phyloP scores from a whole-genome alignment of 2,329 filamentous ascomycete genomes.

The Aspergillus sp. region DNA sequence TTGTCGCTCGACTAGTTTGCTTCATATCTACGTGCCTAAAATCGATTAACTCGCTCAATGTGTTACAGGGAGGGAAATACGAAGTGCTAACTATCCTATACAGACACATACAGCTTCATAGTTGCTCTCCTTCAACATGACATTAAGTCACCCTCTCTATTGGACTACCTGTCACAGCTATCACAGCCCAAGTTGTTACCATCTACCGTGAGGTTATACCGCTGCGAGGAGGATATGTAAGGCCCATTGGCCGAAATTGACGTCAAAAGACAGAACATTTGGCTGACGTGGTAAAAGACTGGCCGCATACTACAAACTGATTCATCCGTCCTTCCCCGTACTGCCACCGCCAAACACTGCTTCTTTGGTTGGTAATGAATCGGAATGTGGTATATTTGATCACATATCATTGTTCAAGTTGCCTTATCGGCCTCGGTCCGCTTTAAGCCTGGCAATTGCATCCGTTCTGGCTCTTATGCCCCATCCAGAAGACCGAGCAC shows the following conservation, averaged over 20 bases:
- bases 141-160: neutral
- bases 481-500: neutral
- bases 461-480: neutral
- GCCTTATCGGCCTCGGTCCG: neutral
- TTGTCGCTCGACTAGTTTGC: too few relatives aligned
- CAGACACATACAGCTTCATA: neutral
- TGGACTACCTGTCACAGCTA: neutral
- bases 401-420: neutral
- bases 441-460: neutral
- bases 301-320: neutral
- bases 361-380: neutral
- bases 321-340: neutral
- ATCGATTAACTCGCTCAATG: too few relatives aligned
- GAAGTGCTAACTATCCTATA: neutral
- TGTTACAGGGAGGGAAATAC: too few relatives aligned
- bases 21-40: too few relatives aligned
- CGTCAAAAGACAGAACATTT: neutral
- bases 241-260: neutral
- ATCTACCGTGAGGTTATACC: neutral
- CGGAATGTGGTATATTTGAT: neutral
- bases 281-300: neutral
- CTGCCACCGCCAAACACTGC: neutral
- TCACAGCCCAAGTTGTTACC: neutral
- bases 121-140: neutral
- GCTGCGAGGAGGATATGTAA: neutral